These are phyloP conservation scores for Margaritispora aquatica DNA, from an alignment of 495 filamentous ascomycete species.

Conservation along the genomic window DNA sequence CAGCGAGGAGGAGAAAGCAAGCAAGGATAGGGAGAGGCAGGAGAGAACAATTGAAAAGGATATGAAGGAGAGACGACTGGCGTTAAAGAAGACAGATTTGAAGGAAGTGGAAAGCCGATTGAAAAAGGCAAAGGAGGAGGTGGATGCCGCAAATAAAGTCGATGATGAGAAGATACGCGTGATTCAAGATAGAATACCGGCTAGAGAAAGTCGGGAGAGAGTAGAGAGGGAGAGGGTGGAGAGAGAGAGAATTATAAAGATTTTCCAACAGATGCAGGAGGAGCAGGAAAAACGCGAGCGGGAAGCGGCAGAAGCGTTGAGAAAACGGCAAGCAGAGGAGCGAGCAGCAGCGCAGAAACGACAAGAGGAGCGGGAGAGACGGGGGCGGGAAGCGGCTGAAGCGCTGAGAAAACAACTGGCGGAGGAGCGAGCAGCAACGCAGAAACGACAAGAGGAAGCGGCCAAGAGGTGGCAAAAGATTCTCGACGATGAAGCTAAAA, in stretches of 20 bases:
- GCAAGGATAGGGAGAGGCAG: constrained; percentile 25
- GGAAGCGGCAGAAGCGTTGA: constrained; percentile 10
- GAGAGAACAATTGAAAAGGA: constrained; percentile 27
- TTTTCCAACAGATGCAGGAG: neutral
- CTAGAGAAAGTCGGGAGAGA: constrained; percentile 5
- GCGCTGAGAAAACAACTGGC: neutral
- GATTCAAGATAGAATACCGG: constrained; percentile 8
- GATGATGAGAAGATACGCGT: constrained; percentile 14
- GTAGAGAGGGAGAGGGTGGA: constrained; percentile 14
- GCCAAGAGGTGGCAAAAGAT: neutral
- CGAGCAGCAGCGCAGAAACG: neutral
- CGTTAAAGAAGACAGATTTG: constrained; percentile 11
- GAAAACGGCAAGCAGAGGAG: neutral
- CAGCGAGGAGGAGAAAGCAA: constrained; percentile 27
- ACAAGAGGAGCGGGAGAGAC: neutral
- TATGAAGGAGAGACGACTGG: constrained; percentile 26
- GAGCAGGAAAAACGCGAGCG: constrained; percentile 19
- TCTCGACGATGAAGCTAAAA: neutral
- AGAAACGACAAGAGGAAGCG: too few relatives aligned
- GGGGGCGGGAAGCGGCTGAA: constrained; percentile 1
- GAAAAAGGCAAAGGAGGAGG: constrained; percentile 12
- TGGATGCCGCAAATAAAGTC: constrained; percentile 6
- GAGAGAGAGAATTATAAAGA: constrained; percentile 15
- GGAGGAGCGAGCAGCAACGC: neutral
- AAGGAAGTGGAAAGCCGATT: constrained; percentile 19